Conservation (phyloP, 805 yeast species). For the Scheffersomyces stipitis region DNA sequence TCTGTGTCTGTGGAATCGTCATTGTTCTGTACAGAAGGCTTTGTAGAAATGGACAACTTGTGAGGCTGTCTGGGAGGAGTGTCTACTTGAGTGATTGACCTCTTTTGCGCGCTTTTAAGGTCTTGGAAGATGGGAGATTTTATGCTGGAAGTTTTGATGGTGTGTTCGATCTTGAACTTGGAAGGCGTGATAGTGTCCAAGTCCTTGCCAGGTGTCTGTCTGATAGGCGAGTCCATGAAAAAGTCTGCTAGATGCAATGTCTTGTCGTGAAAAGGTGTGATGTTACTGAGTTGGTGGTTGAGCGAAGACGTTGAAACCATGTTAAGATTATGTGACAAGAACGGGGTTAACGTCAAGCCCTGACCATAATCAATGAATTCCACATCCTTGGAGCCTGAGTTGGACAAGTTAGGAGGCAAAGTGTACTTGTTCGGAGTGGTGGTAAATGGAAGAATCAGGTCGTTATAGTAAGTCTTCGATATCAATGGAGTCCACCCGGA, state of each 20-base stretch:
- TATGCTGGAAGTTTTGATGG: slow-evolving; percentile 14
- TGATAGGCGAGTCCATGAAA: slow-evolving; percentile 45
- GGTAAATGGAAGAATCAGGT: slow-evolving; percentile 30
- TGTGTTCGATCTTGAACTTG: slow-evolving; percentile 23
- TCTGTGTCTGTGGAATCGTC: slow-evolving; percentile 5
- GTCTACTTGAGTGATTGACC: slow-evolving; percentile 36
- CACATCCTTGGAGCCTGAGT: slow-evolving; percentile 9
- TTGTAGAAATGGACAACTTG: slow-evolving; percentile 23
- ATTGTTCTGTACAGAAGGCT: slow-evolving; percentile 10
- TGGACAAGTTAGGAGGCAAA: slow-evolving; percentile 13
- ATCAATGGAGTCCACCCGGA: slow-evolving; percentile 47
- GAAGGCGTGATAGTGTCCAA: slow-evolving; percentile 43
- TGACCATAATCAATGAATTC: slow-evolving; percentile 30
- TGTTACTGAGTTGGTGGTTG: slow-evolving; percentile 23
- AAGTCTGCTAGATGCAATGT: slow-evolving; percentile 42
- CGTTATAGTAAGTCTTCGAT: slow-evolving; percentile 36
- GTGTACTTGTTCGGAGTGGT: slow-evolving; percentile 37
- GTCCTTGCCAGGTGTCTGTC: slow-evolving; percentile 34
- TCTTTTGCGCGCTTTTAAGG: slow-evolving; percentile 30
- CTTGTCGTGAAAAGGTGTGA: slow-evolving; percentile 46
- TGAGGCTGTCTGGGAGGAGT: slow-evolving; percentile 39
- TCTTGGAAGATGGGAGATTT: slow-evolving; percentile 22
- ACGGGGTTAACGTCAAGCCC: slow-evolving; percentile 43
- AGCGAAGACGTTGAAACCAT: slow-evolving; percentile 18
- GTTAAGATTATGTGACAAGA: slow-evolving; percentile 34